These are phyloP conservation scores for Mimosa bimucronata DNA, from an alignment of 306 rosid species.

Conservation along the genomic window DNA sequence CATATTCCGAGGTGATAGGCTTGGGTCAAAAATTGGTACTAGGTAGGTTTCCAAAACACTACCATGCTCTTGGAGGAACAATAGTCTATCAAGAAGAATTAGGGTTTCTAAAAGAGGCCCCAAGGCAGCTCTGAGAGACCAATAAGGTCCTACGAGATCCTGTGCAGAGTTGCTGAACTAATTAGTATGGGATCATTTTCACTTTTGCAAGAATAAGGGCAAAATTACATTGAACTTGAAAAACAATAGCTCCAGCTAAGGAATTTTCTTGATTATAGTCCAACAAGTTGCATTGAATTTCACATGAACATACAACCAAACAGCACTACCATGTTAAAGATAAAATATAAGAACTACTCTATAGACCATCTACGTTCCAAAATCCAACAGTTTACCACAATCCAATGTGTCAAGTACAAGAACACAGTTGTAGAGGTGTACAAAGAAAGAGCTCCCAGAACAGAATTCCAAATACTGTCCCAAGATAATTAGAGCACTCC, in stretches of 20 bases:
- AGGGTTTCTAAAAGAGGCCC: conserved; percentile 90
- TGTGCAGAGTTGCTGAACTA: conserved; percentile 42
- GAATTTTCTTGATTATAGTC: conserved; percentile 1
- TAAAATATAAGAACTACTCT: background rate
- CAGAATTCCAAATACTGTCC: background rate
- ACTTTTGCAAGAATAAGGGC: conserved; percentile 18
- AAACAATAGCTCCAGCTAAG: conserved; percentile 15
- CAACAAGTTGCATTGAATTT: conserved; percentile 16
- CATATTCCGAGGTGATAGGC: conserved; percentile 84
- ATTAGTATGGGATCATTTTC: conserved; percentile 27
- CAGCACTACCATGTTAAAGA: background rate
- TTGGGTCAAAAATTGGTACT: conserved; percentile 82
- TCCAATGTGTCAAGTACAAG: background rate
- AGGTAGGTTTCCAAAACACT: conserved; percentile 60
- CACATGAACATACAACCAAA: background rate
- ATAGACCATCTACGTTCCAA: background rate
- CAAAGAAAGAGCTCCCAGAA: background rate
- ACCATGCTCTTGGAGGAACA: conserved; percentile 89
- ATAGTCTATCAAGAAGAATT: conserved; percentile 83
- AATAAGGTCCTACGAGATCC: conserved; percentile 86
- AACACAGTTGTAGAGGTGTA: background rate
- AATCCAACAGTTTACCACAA: background rate
- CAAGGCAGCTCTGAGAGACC: conserved; percentile 96
- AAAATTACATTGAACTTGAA: conserved; percentile 16
- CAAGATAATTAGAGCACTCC: background rate